phyloP scores from a whole-genome alignment of 805 yeast genomes.

The Spathaspora arborariae region DNA sequence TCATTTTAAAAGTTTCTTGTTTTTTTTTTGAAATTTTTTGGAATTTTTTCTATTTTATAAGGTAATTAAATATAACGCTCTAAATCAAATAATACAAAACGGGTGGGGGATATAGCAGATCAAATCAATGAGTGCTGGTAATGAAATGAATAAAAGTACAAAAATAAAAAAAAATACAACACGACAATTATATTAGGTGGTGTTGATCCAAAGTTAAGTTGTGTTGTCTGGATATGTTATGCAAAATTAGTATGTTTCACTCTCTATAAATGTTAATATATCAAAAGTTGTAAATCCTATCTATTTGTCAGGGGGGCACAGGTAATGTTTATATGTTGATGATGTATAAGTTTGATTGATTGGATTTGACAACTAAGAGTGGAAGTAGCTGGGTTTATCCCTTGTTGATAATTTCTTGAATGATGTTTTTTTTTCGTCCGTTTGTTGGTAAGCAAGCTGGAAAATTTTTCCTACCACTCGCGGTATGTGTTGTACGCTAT shows the following conservation, averaged over 20 bases:
- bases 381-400: neutral
- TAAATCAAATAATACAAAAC: conserved; percentile 5
- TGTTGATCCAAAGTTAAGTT: neutral
- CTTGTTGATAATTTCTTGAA: neutral
- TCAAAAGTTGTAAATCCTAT: neutral
- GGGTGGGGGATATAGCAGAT: neutral
- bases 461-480: neutral
- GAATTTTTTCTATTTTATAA: neutral
- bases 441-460: neutral
- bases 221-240: neutral
- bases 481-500: neutral
- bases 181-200: neutral
- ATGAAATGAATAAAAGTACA: neutral
- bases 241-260: neutral
- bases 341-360: neutral
- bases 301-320: neutral
- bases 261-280: neutral
- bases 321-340: neutral
- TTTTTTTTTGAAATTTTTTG: neutral
- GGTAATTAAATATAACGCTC: neutral
- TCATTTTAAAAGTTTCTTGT: conserved; percentile 24
- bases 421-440: neutral
- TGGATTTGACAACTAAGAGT: neutral
- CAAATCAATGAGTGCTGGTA: conserved; percentile 3
- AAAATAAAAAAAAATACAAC: neutral